Percentiles rank a stretch among this genome's conserved stretches.
Evolutionary conservation across 1,284 basidiomycete species (phyloP).

Genomic region (Leccinum huronense): DNA sequence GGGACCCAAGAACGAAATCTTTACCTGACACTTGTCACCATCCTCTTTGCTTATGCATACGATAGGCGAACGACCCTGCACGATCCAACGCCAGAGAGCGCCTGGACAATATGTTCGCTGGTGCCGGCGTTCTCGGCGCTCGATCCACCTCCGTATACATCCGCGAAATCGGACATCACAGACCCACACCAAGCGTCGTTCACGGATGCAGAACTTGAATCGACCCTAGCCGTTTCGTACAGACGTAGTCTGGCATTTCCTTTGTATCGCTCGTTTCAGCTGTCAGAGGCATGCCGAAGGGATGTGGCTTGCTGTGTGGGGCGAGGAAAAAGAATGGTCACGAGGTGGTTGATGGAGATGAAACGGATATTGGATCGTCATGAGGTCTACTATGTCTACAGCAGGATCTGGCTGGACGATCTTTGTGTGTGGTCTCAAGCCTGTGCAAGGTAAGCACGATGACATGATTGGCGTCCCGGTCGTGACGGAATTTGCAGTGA

Average conservation of each 20-base stretch:
- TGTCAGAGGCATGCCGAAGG: constrained; percentile 62
- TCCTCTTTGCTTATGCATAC: constrained; percentile 75
- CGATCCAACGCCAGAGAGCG: constrained; percentile 78
- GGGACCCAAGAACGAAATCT: constrained; percentile 53
- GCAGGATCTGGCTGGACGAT: constrained; percentile 79
- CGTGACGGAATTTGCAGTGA: constrained; percentile 46
- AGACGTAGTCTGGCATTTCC: constrained; percentile 73
- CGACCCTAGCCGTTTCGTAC: constrained; percentile 60
- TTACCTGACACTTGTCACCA: constrained; percentile 63
- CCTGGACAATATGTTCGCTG: constrained; percentile 73
- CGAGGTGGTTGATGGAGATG: constrained; percentile 64
- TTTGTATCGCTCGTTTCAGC: constrained; percentile 68
- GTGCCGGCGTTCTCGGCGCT: constrained; percentile 75
- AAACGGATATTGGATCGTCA: constrained; percentile 73
- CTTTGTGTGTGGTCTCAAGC: constrained; percentile 73
- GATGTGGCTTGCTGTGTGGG: constrained; percentile 62
- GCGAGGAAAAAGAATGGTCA: constrained; percentile 57
- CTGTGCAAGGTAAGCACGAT: constrained; percentile 50
- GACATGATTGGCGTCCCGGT: neutral
- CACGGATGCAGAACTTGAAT: constrained; percentile 46
- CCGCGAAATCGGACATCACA: constrained; percentile 13
- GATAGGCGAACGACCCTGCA: constrained; percentile 71
- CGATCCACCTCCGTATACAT: constrained; percentile 58
- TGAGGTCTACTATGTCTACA: constrained; percentile 80
- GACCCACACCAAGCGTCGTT: constrained; percentile 34